These are phyloP conservation scores for Straminergon stramineum DNA, from an alignment of 225 moss, liverwort and hornwort species.

Conservation along the genomic window DNA sequence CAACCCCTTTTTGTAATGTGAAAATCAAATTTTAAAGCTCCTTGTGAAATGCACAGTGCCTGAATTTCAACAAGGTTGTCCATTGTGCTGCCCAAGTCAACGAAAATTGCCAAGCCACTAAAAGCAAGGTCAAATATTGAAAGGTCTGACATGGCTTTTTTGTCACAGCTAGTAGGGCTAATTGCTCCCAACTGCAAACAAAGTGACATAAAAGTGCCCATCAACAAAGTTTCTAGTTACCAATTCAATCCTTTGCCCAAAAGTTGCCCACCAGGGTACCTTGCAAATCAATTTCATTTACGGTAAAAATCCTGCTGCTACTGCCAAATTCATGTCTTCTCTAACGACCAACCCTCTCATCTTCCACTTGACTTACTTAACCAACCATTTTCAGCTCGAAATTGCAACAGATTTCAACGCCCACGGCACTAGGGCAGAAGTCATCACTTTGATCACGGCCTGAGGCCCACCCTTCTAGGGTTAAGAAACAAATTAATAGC, in stretches of 20 bases:
- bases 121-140: not conserved
- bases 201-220: too few relatives aligned
- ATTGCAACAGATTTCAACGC: not conserved
- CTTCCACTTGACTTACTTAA: not conserved
- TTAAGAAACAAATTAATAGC: not conserved
- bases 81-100: not conserved
- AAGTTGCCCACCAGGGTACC: not conserved
- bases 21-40: not conserved
- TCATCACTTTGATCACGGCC: not conserved
- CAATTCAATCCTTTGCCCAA: not conserved
- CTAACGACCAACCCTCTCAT: not conserved
- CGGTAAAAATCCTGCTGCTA: not conserved
- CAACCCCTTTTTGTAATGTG: not conserved
- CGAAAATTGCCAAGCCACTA: not conserved
- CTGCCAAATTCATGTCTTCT: not conserved
- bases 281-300: not conserved
- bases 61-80: not conserved
- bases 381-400: not conserved
- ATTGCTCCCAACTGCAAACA: not conserved
- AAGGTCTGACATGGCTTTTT: not conserved
- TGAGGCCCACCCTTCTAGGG: not conserved
- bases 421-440: not conserved
- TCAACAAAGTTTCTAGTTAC: not conserved
- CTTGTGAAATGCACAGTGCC: not conserved
- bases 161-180: not conserved